A percentile compares a stretch with the other conserved stretches of the same genome.
Evolutionary conservation across 345 rosid species (phyloP).

Genomic region (Eucalyptus marginata): DNA sequence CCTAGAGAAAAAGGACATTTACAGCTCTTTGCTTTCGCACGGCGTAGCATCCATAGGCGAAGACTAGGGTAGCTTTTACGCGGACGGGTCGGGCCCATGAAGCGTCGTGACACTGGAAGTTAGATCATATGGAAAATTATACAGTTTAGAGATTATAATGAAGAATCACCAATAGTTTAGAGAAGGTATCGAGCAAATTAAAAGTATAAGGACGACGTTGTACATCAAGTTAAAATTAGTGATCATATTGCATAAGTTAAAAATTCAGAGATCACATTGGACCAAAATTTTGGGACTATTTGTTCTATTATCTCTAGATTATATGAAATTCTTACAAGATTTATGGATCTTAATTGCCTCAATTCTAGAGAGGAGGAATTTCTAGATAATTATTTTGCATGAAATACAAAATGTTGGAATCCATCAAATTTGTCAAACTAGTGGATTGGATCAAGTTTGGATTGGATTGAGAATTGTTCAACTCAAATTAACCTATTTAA

Average conservation of each 20-base stretch:
- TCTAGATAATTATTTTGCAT: not conserved
- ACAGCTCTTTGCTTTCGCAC: not conserved
- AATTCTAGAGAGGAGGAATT: not conserved
- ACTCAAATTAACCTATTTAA: no score
- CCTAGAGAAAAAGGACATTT: not conserved
- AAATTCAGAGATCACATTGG: accelerated
- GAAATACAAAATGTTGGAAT: not conserved
- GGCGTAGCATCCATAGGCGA: not conserved
- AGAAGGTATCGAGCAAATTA: no score
- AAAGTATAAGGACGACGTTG: accelerated
- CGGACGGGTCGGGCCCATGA: accelerated
- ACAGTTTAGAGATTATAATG: accelerated
- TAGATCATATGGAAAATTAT: not conserved
- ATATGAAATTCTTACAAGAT: not conserved
- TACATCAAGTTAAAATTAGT: not conserved
- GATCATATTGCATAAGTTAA: not conserved
- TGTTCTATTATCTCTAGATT: not conserved
- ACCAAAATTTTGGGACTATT: not conserved
- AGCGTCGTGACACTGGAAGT: not conserved
- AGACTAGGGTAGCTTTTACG: not conserved
- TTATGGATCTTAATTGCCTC: not conserved
- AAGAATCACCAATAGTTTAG: accelerated
- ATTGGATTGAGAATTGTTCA: no score
- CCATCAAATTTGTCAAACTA: no score
- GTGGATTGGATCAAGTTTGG: no score